Evolutionary conservation across 148 eudicot genomes (phyloP).

Genomic region (Limonium bicolor): DNA sequence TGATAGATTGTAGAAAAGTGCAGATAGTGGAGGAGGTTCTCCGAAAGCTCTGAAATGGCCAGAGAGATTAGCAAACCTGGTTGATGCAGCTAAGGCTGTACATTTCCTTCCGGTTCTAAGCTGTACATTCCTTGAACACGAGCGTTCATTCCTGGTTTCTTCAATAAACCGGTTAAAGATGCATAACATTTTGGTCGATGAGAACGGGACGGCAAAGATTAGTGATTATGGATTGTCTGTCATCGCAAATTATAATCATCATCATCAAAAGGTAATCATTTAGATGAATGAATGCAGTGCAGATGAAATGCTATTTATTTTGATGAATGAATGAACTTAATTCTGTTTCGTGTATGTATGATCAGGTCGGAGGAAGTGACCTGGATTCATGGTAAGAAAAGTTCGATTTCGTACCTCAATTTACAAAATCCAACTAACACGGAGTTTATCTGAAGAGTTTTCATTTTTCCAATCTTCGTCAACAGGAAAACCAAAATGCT

Average conservation of each 20-base stretch:
- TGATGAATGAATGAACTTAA: no score
- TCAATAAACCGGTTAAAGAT: slow-evolving; percentile 49
- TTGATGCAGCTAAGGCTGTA: slow-evolving; percentile 60
- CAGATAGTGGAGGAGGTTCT: slow-evolving; percentile 19
- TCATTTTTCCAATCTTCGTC: background rate
- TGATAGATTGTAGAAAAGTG: slow-evolving; percentile 3
- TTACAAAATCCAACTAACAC: background rate
- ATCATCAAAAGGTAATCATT: no score
- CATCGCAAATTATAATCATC: slow-evolving; percentile 34
- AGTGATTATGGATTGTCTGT: slow-evolving; percentile 69
- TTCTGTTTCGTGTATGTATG: background rate
- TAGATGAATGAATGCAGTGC: no score
- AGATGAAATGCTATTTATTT: no score
- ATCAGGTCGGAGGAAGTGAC: slow-evolving; percentile 30
- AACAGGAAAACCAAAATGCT: slow-evolving; percentile 53
- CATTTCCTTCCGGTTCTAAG: no score
- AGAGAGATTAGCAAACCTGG: slow-evolving; percentile 41
- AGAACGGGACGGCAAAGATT: slow-evolving; percentile 49
- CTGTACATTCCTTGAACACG: no score
- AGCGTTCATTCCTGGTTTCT: slow-evolving; percentile 59
- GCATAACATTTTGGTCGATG: slow-evolving; percentile 41
- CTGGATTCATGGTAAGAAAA: slow-evolving; percentile 32
- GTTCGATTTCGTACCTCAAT: background rate
- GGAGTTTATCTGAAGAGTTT: no score
- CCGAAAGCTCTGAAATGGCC: slow-evolving; percentile 37